These are phyloP conservation scores for Colletotrichum costaricense DNA, from an alignment of 2,329 filamentous ascomycete genomes.

Conservation along the genomic window DNA sequence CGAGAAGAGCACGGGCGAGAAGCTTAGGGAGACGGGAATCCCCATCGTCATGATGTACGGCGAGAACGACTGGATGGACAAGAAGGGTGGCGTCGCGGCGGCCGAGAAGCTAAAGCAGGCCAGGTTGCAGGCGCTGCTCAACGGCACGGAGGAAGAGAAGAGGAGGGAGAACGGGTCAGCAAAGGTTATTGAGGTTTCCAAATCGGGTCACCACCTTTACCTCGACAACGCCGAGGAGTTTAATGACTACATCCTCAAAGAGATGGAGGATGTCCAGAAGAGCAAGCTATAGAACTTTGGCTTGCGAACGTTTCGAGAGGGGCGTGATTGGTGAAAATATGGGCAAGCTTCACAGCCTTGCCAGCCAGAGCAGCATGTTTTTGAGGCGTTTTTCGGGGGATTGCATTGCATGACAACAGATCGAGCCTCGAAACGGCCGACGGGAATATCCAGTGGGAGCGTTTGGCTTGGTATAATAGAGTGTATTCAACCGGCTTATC, in stretches of 20 bases:
- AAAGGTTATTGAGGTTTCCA: slow-evolving; percentile 81
- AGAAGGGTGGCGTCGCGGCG: slow-evolving; percentile 83
- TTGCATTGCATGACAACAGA: slow-evolving; percentile 32
- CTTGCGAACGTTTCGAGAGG: background rate
- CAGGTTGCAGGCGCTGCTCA: slow-evolving; percentile 67
- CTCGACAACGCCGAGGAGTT: slow-evolving; percentile 70
- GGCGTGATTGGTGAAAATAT: background rate
- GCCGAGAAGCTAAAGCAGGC: slow-evolving; percentile 82
- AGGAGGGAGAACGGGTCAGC: slow-evolving; percentile 80
- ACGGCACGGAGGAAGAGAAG: slow-evolving; percentile 75
- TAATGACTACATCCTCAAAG: slow-evolving; percentile 63
- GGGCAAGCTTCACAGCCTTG: background rate
- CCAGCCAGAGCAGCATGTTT: background rate
- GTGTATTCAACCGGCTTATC: slow-evolving; percentile 2
- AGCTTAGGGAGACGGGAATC: slow-evolving; percentile 70
- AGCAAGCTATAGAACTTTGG: slow-evolving; percentile 15
- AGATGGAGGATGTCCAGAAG: slow-evolving; percentile 61
- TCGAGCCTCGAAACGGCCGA: slow-evolving; percentile 26
- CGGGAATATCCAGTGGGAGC: slow-evolving; percentile 34
- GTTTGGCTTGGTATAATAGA: slow-evolving; percentile 30
- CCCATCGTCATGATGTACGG: slow-evolving; percentile 96
- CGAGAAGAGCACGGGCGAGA: slow-evolving; percentile 38
- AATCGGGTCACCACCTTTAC: slow-evolving; percentile 70
- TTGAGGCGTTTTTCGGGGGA: slow-evolving; percentile 9
- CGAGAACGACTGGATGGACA: slow-evolving; percentile 99